phyloP scores from a whole-genome alignment of 305 asterid species.

The Fraxinus latifolia region DNA sequence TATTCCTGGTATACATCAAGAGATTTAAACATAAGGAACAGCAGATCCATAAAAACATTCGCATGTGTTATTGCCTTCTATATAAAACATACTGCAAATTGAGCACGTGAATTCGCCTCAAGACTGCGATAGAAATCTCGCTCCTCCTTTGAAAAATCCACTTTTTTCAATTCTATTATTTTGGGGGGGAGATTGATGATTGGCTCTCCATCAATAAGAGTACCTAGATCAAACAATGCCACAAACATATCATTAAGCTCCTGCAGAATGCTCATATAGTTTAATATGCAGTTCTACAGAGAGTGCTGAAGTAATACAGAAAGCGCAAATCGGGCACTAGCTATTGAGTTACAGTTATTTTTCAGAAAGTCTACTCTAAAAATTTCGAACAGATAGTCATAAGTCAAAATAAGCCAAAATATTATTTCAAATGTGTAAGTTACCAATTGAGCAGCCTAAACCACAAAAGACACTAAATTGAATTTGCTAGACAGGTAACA shows the following conservation, averaged over 20 bases:
- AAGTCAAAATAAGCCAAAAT: not conserved
- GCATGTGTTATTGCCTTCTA: conserved; percentile 15
- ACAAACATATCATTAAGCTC: conserved; percentile 24
- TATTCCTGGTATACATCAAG: conserved; percentile 59
- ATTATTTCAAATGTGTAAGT: not conserved
- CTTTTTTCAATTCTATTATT: conserved; percentile 61
- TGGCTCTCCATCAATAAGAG: conserved; percentile 87
- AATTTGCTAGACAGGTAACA: not conserved
- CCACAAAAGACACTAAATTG: not conserved
- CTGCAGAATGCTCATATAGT: conserved; percentile 18
- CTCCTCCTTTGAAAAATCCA: conserved; percentile 85
- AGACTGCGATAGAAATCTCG: conserved; percentile 80
- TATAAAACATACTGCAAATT: conserved; percentile 74
- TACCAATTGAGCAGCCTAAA: not conserved
- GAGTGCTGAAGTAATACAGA: conserved; percentile 18
- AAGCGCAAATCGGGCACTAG: conserved; percentile 4
- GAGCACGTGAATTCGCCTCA: conserved; percentile 92
- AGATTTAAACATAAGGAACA: conserved; percentile 22
- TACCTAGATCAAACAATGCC: conserved; percentile 46
- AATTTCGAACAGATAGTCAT: not conserved
- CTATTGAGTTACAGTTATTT: not conserved
- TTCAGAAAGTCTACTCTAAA: not conserved
- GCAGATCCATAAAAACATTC: conserved; percentile 18
- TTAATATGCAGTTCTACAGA: conserved; percentile 6
- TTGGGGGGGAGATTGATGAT: conserved; percentile 84